These are phyloP conservation scores for Helianthus tuberosus DNA, from an alignment of 129 eudicot genomes.

Conservation along the genomic window DNA sequence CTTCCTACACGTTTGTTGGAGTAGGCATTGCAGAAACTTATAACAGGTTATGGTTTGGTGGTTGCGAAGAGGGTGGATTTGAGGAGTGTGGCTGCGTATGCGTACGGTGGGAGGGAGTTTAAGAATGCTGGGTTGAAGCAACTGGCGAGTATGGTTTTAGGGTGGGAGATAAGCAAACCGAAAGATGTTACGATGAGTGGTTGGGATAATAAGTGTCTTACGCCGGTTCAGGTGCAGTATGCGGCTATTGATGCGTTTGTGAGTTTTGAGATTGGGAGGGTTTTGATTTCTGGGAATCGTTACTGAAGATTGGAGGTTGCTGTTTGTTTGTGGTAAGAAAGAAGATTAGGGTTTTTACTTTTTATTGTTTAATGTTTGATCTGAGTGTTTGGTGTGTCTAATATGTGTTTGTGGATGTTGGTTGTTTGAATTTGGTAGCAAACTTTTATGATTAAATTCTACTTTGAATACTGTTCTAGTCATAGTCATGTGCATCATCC, in stretches of 20 bases:
- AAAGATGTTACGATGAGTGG: conserved; percentile 46
- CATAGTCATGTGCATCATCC: too few species aligned
- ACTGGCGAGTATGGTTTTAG: conserved; percentile 34
- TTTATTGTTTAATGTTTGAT: too few species aligned
- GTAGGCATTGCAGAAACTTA: conserved; percentile 44
- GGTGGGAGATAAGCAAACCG: conserved; percentile 51
- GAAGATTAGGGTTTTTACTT: too few species aligned
- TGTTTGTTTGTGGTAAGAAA: too few species aligned
- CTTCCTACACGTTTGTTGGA: conserved; percentile 32
- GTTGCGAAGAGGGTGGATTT: conserved; percentile 35
- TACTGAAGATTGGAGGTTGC: background rate
- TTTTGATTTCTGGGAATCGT: conserved; percentile 34
- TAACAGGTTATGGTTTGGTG: conserved; percentile 25
- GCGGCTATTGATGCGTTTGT: conserved; percentile 74
- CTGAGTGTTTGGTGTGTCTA: too few species aligned
- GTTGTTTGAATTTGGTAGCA: too few species aligned
- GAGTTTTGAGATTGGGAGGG: conserved; percentile 61
- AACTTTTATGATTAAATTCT: too few species aligned
- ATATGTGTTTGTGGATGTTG: too few species aligned
- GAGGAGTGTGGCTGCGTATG: conserved; percentile 40
- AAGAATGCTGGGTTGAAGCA: conserved; percentile 45
- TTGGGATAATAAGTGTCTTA: conserved; percentile 56
- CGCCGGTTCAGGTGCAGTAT: conserved; percentile 49
- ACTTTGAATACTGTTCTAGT: too few species aligned
- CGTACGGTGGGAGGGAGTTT: conserved; percentile 19